Evolutionary conservation across 2,329 filamentous ascomycete genomes (phyloP), one percentile per base, ranked within the genome.

Genomic region (Microdochium trichocladiopsis): DNA sequence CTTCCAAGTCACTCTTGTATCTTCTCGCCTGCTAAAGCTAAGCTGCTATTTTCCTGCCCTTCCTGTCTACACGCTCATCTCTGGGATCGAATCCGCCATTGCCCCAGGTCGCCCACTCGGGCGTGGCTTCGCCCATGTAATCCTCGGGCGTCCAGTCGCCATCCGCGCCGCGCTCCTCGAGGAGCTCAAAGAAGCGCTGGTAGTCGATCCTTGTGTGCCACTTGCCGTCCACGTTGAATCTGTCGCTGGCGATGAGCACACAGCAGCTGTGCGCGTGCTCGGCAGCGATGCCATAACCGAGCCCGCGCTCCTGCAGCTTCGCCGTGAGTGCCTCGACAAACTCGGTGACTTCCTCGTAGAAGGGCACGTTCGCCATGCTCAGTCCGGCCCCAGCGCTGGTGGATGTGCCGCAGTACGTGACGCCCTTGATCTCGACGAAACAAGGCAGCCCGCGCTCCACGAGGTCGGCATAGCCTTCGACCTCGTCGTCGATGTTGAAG

Each of bases 191-290:
- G 76, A 96, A 97, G 54, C 78, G 82, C 52, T 88, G 79, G 67
- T 96, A 97, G 67, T 96, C 88, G 62, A 99, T 97, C 49, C 88
- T 74, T 2, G 93, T 96, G 65, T 94, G 89, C 92, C 92, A 97
- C 65, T 83, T 87, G 4, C 85, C 90, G 49, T 87, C 74, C 43
- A 85, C 81, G 52, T 77, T 74, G 74, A 97, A 99, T 9, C 91
- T 75, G 52, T 87, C 84, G 62, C 88, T 92, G 0, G 90, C 93
- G 37, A 97, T 77, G 50, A 97, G 73, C 22, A 95, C 85, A 66
- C 93, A 97, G 74, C 94, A 97, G 64, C 88, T 94, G 72, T 97
- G 93, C 1, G 90, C 90, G 65, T 97, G 93, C 71, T 97, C 94
- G 2, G 93, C 94, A 0, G 89, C 93, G 60, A 97, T 93, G 18